These are phyloP conservation scores for Phytopythium boreale DNA, from an alignment of 352 stramenopile genomes.

Conservation along the genomic window DNA sequence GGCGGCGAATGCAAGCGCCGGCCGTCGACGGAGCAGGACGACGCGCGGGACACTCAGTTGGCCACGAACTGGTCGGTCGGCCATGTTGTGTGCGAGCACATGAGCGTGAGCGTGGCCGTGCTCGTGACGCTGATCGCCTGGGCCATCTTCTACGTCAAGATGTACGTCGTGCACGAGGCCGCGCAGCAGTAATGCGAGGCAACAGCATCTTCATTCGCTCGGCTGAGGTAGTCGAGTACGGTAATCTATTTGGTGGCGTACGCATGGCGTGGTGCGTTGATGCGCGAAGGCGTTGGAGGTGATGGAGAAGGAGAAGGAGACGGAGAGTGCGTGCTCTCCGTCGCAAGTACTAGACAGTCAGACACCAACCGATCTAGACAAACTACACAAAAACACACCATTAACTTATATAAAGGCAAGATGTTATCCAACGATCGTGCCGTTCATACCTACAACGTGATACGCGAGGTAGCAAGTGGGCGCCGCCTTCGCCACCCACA, in stretches of 20 bases:
- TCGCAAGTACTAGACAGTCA: not conserved
- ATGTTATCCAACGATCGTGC: not conserved
- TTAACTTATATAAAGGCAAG: not conserved
- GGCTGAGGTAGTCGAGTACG: no score
- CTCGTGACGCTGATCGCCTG: constrained; percentile 37
- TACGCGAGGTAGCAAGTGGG: not conserved
- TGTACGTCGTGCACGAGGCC: constrained; percentile 15
- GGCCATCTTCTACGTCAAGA: constrained; percentile 25
- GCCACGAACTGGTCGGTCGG: not conserved
- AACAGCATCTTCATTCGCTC: no score
- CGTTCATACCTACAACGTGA: not conserved
- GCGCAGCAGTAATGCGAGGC: not conserved
- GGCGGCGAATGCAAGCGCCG: not conserved
- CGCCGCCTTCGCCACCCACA: not conserved
- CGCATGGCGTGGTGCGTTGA: no score
- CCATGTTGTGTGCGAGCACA: not conserved
- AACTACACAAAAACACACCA: not conserved
- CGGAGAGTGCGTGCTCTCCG: not conserved
- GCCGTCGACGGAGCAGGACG: not conserved
- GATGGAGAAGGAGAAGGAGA: not conserved
- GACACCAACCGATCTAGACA: not conserved
- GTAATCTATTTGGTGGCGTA: no score
- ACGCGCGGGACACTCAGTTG: not conserved
- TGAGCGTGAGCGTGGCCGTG: constrained; percentile 5
- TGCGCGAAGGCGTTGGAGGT: no score